Percentiles rank a stretch among this genome's conserved stretches.
These are phyloP conservation scores for Apiospora arundinis DNA, from an alignment of 2,329 filamentous ascomycete species.

Conservation along the genomic window DNA sequence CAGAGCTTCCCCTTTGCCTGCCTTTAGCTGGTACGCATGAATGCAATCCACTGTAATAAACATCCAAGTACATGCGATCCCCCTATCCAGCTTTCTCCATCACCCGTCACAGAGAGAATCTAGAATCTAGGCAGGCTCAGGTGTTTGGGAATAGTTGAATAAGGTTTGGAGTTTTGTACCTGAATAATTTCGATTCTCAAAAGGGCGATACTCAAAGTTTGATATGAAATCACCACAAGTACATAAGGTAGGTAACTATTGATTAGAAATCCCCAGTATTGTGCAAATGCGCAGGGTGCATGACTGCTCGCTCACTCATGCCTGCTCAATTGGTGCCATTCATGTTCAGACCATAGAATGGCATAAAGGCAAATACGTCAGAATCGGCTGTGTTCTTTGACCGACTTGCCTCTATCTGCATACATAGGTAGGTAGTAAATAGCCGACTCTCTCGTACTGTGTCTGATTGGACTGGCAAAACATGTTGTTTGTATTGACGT, in stretches of 20 bases:
- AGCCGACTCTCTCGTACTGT: background rate
- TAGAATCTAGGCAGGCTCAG: background rate
- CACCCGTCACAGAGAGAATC: background rate
- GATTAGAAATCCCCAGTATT: background rate
- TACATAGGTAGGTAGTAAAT: no score
- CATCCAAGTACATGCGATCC: background rate
- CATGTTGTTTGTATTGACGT: no score
- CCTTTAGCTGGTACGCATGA: slow-evolving; percentile 8
- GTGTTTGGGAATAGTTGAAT: background rate
- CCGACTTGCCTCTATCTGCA: background rate
- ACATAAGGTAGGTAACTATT: background rate
- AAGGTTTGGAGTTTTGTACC: no score
- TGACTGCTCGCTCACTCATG: background rate
- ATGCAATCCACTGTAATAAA: slow-evolving; percentile 2
- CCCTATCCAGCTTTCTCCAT: slow-evolving; percentile 2
- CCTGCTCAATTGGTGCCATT: background rate
- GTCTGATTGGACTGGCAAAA: background rate
- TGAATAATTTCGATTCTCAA: background rate
- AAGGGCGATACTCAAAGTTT: background rate
- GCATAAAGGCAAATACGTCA: background rate
- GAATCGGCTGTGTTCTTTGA: background rate
- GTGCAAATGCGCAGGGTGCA: background rate
- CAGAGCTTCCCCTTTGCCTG: background rate
- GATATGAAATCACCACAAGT: no score
- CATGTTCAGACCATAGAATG: background rate